These are phyloP conservation scores for Melampsora larici-populina DNA, from an alignment of 1,284 basidiomycete species.

Conservation along the genomic window DNA sequence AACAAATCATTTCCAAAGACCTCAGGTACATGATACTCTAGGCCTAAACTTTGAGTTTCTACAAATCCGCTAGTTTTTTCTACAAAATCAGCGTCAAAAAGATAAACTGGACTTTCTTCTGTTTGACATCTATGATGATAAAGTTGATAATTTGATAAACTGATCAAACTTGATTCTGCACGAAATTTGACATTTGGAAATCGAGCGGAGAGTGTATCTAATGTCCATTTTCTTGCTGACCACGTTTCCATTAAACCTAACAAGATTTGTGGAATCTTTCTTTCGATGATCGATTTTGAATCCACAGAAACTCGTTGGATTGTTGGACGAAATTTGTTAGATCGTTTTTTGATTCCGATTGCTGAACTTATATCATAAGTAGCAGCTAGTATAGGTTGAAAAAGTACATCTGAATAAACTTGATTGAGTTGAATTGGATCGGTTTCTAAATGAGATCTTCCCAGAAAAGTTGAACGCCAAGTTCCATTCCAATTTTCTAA, in stretches of 20 bases:
- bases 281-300: constrained; percentile 4
- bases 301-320: constrained; percentile 40
- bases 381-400: constrained; percentile 51
- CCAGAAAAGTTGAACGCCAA: constrained; percentile 50
- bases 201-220: constrained; percentile 46
- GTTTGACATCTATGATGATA: constrained; percentile 49
- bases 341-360: constrained; percentile 14
- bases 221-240: constrained; percentile 48
- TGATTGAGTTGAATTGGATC: constrained; percentile 46
- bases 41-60: constrained; percentile 45
- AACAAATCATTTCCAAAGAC: constrained; percentile 52
- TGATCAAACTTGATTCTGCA: constrained; percentile 50
- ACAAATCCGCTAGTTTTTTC: constrained; percentile 46
- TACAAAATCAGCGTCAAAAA: constrained; percentile 52
- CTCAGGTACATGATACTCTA: constrained; percentile 49
- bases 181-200: constrained; percentile 47
- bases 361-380: constrained; percentile 29
- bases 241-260: constrained; percentile 47
- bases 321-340: constrained; percentile 42
- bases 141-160: constrained; percentile 47
- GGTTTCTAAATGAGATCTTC: constrained; percentile 45
- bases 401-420: constrained; percentile 52
- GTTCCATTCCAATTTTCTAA: constrained; percentile 46
- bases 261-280: constrained; percentile 49
- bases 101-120: constrained; percentile 52